phyloP scores from a whole-genome alignment of 495 filamentous ascomycete genomes.

The Penicillium riverlandense region DNA sequence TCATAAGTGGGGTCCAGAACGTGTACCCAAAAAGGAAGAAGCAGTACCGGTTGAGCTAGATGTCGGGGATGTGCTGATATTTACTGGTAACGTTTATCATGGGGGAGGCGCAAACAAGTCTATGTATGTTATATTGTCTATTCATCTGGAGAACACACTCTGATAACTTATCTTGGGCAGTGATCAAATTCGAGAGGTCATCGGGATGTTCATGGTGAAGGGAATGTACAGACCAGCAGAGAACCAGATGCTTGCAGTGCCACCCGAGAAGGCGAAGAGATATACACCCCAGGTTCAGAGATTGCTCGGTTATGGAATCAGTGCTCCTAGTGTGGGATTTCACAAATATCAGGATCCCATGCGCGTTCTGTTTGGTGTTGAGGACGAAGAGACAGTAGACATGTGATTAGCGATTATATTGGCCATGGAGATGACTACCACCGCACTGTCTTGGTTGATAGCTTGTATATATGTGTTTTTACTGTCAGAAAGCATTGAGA shows the following conservation, averaged over 20 bases:
- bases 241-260: constrained; percentile 1
- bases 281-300: neutral
- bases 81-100: neutral
- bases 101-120: neutral
- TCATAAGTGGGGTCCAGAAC: neutral
- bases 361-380: neutral
- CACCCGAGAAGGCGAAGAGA: neutral
- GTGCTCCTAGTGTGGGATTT: neutral
- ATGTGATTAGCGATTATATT: neutral
- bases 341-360: constrained; percentile 1
- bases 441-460: no score
- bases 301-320: neutral
- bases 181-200: constrained; percentile 1
- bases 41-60: neutral
- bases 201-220: constrained; percentile 1
- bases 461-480: no score
- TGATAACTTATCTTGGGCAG: neutral
- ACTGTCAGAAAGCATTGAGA: no score
- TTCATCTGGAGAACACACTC: no score
- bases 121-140: neutral
- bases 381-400: neutral
- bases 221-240: constrained; percentile 1
- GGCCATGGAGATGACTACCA: no score
- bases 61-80: constrained; percentile 1
- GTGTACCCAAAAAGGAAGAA: neutral